Base-by-base conservation (phyloP, 352 stramenopile genomes). In the Globisporangium okanoganense region DNA sequence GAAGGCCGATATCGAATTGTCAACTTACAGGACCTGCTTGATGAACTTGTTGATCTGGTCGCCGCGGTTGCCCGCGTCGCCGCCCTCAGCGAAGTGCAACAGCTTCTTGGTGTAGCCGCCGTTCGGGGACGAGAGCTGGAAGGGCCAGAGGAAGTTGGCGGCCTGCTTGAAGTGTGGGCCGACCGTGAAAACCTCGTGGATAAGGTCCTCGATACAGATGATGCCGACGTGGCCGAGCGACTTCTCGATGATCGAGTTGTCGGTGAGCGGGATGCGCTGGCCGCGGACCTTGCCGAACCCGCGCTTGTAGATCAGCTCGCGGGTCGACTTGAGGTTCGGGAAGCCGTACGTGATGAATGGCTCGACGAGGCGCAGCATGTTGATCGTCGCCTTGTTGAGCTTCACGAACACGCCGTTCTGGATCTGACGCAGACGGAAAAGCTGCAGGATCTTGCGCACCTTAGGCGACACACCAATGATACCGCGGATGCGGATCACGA, bases 111-210 rank as follows among this genome's bases (percentile, higher is more conserved):
- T 95, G 89, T 97, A 98, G 64, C 93, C 92, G 43, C 94, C 97
- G 69, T 92, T 98, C 41, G 97, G 97, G 52, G 90, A 97, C 69
- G 95, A 98, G 38, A 99, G 86, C 93, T 99, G 98, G 92, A 99
- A 99, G 16, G 98, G 97, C 97, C 97, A 99, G 62, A 99, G 87
- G 83, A 99, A 99, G 95, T 99, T 99, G 63, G 97, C 96, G 52
- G 93, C 97, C 70, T 98, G 70, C 90, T 99, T 99, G 94, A 99
- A 99, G 90, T 99, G 74, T 58, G 97, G 94, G 70, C 98, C 97
- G 61, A 99, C 93, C 62, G 97, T 99, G 92, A 91, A 98, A 67
- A 99, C 97, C 79, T 99, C 97, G 88, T 99, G 96, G 78, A 99
- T 98, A 52, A 99, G 71, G 79, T 99, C 97, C 61, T 99, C 97